A percentile compares a stretch with the other conserved stretches of the same genome.
These are phyloP conservation scores for Euphrasia confusa DNA, from an alignment of 257 asterid genomes.

Conservation along the genomic window DNA sequence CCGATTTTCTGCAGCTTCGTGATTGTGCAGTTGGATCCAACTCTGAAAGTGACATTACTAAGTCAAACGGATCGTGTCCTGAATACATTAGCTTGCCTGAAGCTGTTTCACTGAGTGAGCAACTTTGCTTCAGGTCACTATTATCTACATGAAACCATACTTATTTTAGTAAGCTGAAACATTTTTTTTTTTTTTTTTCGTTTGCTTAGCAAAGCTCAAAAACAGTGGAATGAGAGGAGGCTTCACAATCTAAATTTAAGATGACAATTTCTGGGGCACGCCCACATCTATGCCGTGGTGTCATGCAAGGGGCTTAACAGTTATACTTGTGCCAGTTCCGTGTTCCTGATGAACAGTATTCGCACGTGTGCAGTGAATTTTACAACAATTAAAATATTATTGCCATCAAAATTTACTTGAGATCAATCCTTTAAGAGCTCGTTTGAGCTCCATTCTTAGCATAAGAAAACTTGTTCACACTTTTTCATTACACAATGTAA, in stretches of 20 bases:
- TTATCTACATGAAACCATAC: background rate
- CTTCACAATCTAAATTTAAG: constrained; percentile 18
- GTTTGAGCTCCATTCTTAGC: too few relatives aligned
- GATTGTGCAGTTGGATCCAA: constrained; percentile 49
- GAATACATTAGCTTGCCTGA: constrained; percentile 65
- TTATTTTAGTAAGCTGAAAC: background rate
- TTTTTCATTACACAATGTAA: too few relatives aligned
- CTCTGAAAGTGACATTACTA: constrained; percentile 17
- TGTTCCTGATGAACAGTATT: too few relatives aligned
- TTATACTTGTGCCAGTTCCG: too few relatives aligned
- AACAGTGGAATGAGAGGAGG: constrained; percentile 18
- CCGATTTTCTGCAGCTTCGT: constrained; percentile 50
- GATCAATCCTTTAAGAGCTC: too few relatives aligned
- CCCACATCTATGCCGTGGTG: too few relatives aligned
- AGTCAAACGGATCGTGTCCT: constrained; percentile 53
- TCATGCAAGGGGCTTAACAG: too few relatives aligned
- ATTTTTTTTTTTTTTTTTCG: background rate
- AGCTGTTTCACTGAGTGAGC: constrained; percentile 42
- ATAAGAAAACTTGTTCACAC: too few relatives aligned
- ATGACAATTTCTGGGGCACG: too few relatives aligned
- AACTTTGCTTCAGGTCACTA: background rate
- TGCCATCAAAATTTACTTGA: too few relatives aligned
- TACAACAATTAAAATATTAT: too few relatives aligned
- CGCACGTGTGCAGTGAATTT: too few relatives aligned
- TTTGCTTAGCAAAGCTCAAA: constrained; percentile 26